A percentile compares a stretch with the other conserved stretches of the same genome.
Evolutionary conservation across 1,284 basidiomycete genomes (phyloP).

Genomic region (Prillingera fragicola): DNA sequence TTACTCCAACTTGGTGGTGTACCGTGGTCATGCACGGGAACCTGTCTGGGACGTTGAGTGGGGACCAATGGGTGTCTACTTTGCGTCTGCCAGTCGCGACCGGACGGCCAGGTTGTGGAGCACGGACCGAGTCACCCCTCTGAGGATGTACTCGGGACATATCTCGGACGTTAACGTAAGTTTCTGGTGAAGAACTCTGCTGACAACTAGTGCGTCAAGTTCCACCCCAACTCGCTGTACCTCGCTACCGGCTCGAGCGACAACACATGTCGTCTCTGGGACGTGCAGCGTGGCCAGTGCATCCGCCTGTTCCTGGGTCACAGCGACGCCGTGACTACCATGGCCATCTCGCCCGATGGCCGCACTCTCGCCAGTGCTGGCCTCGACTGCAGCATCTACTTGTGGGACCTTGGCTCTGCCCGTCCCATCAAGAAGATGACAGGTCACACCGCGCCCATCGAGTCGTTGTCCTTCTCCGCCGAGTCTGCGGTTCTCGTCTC

Average conservation of each 20-base stretch:
- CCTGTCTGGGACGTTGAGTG: constrained; percentile 99
- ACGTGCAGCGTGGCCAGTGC: constrained; percentile 91
- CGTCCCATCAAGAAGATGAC: constrained; percentile 94
- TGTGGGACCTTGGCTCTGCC: constrained; percentile 95
- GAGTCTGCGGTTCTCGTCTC: constrained; percentile 87
- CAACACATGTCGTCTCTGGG: constrained; percentile 93
- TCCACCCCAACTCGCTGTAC: constrained; percentile 97
- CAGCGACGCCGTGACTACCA: constrained; percentile 77
- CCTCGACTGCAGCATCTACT: constrained; percentile 84
- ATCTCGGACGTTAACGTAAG: constrained; percentile 93
- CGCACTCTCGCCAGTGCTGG: constrained; percentile 75
- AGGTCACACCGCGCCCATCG: constrained; percentile 82
- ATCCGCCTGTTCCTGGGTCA: constrained; percentile 95
- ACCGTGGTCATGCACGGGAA: constrained; percentile 85
- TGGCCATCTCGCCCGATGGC: constrained; percentile 91
- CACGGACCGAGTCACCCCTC: constrained; percentile 78
- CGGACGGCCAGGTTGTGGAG: constrained; percentile 94
- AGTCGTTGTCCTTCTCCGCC: constrained; percentile 84
- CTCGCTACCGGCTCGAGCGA: constrained; percentile 96
- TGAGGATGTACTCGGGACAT: constrained; percentile 94
- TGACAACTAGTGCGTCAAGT: constrained; percentile 70
- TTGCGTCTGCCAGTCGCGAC: constrained; percentile 91
- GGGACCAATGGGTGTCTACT: constrained; percentile 97
- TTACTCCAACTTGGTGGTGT: constrained; percentile 85
- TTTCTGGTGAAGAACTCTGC: constrained; percentile 21